phyloP scores from a whole-genome alignment of 2,329 filamentous ascomycete genomes.

The Xylaria sp. region DNA sequence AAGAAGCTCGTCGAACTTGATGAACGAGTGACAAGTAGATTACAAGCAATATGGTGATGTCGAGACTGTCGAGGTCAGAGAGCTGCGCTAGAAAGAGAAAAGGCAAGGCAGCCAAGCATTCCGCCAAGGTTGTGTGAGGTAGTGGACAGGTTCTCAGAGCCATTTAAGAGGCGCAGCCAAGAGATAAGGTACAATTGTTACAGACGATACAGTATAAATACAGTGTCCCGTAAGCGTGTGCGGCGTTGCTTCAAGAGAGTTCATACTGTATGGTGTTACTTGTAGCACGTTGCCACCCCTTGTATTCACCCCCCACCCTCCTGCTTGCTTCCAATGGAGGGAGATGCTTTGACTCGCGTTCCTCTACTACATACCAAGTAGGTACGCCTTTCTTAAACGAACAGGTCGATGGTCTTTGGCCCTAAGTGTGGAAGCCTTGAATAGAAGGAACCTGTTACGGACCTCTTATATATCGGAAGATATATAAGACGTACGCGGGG shows the following conservation, averaged over 20 bases:
- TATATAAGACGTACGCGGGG: too few relatives aligned
- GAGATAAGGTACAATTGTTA: background rate
- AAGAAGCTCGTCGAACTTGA: constrained; percentile 29
- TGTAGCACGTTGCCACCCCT: background rate
- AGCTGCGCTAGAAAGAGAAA: constrained; percentile 12
- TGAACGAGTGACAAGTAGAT: constrained; percentile 34
- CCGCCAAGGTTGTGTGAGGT: constrained; percentile 6
- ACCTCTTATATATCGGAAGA: too few relatives aligned
- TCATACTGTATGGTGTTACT: background rate
- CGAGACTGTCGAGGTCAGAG: constrained; percentile 18
- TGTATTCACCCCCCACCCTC: background rate
- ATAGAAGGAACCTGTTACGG: too few relatives aligned
- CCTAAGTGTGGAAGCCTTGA: background rate
- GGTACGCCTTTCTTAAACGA: background rate
- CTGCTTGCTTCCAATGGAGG: too few relatives aligned
- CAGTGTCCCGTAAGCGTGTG: background rate
- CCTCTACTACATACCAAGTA: background rate
- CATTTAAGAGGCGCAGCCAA: constrained; percentile 17
- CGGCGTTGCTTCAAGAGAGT: background rate
- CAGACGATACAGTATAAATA: background rate
- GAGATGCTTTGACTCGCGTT: constrained; percentile 1
- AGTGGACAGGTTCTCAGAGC: constrained; percentile 4
- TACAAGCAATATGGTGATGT: constrained; percentile 21
- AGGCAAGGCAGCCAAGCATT: constrained; percentile 11
- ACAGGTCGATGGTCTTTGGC: background rate